Evolutionary conservation across 495 filamentous ascomycete species (phyloP), one percentile per base, ranked within the genome.

Genomic region (Schizothecium vesticola): DNA sequence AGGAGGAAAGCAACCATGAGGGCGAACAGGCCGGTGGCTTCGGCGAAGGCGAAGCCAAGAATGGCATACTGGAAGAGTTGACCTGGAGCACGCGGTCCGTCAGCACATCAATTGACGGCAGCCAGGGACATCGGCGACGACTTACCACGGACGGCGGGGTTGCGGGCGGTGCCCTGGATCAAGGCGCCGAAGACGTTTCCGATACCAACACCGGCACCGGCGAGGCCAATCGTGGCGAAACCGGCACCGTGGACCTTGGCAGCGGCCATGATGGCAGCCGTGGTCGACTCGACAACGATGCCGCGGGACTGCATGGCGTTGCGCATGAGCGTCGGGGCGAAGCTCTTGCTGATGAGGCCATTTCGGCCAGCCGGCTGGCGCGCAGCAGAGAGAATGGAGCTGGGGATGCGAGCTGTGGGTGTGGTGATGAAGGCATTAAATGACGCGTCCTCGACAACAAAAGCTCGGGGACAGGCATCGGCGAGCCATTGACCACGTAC

Each of bases 1-100:
- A 80, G 73, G 66, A 80, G 73, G 74, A 80, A 79, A 9, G 78
- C 78, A 69, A 80, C 73, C 78, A 80, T 80, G 69, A 80, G 74
- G 51, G 78, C 77, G 70, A 80, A 80, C 43, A 80, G 72, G 63
- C 78, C 77, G 25, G 78, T 80, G 60, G 78, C 78, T 70, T 80
- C 79, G 60, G 79, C 75, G 59, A 80, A 75, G 57, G 78, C 79
- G 63, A 80, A 80, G 28, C 77, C 78, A 67, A 79, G 67, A 69
- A 79, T 71, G 71, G 76, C 79, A 66, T 79, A 80, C 12, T 73
- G 70, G 74, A 81, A 80, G 63, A 82, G 74, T 59, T 76, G 74
- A 60, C 66, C 74, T 76, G 70, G 58, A 61, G 36, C 21, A 63
- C 25, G 23, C 60, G 31, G 65, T 12, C 4, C 23, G 65, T 69